Conservation (phyloP, 768 basidiomycete species). For the Boletellus ananiceps region DNA sequence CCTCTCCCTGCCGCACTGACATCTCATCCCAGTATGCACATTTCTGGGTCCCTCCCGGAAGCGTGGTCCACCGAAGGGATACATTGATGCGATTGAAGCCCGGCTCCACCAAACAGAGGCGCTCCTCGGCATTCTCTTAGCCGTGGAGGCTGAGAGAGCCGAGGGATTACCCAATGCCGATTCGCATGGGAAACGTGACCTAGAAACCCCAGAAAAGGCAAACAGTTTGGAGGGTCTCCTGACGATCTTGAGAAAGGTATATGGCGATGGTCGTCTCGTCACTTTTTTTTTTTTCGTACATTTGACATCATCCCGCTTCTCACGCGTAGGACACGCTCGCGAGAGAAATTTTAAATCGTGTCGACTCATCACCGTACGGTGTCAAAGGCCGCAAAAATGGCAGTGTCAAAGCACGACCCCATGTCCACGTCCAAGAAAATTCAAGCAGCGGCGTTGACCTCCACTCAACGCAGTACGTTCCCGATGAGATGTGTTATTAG, state of each 20-base stretch:
- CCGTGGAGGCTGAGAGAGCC: constrained; percentile 32
- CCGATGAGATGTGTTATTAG: not conserved
- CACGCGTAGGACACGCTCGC: constrained; percentile 65
- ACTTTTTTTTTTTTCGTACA: not conserved
- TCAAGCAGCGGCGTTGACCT: constrained; percentile 33
- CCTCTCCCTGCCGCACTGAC: constrained; percentile 9
- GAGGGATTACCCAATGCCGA: constrained; percentile 23
- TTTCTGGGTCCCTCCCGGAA: constrained; percentile 77
- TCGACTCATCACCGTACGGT: constrained; percentile 79
- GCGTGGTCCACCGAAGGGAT: constrained; percentile 88
- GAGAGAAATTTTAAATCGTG: constrained; percentile 72
- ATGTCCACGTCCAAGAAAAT: constrained; percentile 18
- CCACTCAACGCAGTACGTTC: constrained; percentile 59
- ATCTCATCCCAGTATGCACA: constrained; percentile 53
- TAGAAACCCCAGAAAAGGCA: constrained; percentile 5
- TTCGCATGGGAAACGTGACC: constrained; percentile 28
- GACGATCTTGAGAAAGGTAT: constrained; percentile 48
- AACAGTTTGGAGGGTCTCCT: constrained; percentile 35
- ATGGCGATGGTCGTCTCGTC: constrained; percentile 6
- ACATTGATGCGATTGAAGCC: constrained; percentile 92
- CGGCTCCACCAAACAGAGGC: constrained; percentile 90
- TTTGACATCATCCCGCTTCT: not conserved
- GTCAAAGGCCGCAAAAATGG: constrained; percentile 59
- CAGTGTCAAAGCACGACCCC: constrained; percentile 27
- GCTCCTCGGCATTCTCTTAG: constrained; percentile 74